Evolutionary conservation across 352 stramenopile species (phyloP), one percentile per base, ranked within the genome.

Genomic region (Globisporangium polare): DNA sequence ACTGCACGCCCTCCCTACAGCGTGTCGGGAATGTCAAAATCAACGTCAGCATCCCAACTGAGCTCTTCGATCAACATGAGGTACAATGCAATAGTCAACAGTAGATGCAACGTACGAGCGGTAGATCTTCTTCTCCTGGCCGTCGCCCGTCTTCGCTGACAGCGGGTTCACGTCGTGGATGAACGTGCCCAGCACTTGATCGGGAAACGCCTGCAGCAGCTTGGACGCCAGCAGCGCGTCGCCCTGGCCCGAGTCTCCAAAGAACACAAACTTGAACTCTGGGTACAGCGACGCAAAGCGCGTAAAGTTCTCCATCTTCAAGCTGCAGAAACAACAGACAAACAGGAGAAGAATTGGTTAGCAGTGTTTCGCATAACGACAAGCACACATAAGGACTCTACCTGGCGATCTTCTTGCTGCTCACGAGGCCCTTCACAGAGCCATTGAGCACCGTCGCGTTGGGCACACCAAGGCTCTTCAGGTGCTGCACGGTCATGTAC

Each of bases 241-340:
- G 13, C 86, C 86, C 68, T 94, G 86, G 0, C 86, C 86, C 18
- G 80, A 91, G 52, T 94, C 86, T 1, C 86, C 86, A 54, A 94
- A 92, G 64, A 94, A 94, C 6, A 94, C 78, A 57, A 94, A 94
- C 53, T 87, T 83, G 65, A 89, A 94, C 62, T 94, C 86, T 9
- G 86, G 86, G 61, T 92, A 94, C 13, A 94, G 58, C 22, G 80
- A 75, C 18, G 82, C 81, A 53, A 90, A 92, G 39, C 86, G 81
- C 55, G 68, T 74, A 49, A 94, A 94, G 68, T 92, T 94, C 54
- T 92, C 76, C 39, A 92, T 65, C 65, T 94, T 94, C 46, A 92
- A 62, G 46, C 71, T 92, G 35, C 2, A 58, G 15, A 56, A 33
- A 9, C 29, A 33, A 1, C 27, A 55, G 9, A 42, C 17, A 41